Conservation (phyloP, 2,329 filamentous ascomycete species). For the Clarireedia monteithiana region DNA sequence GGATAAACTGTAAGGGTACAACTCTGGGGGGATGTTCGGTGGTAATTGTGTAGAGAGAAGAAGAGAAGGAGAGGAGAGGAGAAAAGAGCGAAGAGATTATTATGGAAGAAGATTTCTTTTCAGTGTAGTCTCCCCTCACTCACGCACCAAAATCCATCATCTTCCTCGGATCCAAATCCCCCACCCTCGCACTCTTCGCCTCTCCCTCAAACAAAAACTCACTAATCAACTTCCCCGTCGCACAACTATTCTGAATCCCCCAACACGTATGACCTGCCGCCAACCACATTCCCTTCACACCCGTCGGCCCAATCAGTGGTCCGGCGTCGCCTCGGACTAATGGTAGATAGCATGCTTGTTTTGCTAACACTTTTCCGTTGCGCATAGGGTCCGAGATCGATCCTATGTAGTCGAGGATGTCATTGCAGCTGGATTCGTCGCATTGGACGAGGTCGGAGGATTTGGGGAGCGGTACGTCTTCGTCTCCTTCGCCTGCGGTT, state of each 20-base stretch:
- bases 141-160: conserved; percentile 30
- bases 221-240: conserved; percentile 73
- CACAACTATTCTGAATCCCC: conserved; percentile 95
- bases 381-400: conserved; percentile 59
- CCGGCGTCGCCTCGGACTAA: conserved; percentile 41
- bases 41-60: no score
- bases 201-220: conserved; percentile 70
- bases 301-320: conserved; percentile 72
- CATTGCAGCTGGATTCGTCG: conserved; percentile 71
- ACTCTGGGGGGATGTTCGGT: no score
- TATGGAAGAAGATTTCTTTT: no score
- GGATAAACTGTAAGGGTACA: no score
- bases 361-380: conserved; percentile 59
- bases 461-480: conserved; percentile 62
- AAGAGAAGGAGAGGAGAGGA: no score
- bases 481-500: conserved; percentile 65
- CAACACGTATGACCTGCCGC: conserved; percentile 94
- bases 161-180: conserved; percentile 58
- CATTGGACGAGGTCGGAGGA: conserved; percentile 68
- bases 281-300: conserved; percentile 65
- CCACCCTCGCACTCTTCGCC: conserved; percentile 59
- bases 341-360: conserved; percentile 91
- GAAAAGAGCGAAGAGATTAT: no score
- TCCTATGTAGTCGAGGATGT: conserved; percentile 72
- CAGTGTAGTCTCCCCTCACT: no score